Conservation (phyloP, 2,329 filamentous ascomycete genomes). For the Diaporthe sp. region DNA sequence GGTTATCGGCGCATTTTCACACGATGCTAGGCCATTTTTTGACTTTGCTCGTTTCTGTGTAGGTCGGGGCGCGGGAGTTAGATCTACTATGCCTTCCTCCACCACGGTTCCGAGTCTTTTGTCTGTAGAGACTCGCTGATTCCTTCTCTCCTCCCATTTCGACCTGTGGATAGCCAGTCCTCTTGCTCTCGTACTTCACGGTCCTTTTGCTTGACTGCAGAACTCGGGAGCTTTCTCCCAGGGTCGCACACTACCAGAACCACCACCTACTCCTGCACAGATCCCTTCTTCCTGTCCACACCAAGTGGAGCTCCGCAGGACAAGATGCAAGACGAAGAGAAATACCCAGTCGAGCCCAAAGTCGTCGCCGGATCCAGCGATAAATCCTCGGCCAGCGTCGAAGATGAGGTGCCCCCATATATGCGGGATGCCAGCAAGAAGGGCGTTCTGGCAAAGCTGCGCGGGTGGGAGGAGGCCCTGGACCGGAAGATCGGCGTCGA, state of each 20-base stretch:
- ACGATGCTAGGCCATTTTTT: not conserved
- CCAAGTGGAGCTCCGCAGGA: not conserved
- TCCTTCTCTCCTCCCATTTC: not conserved
- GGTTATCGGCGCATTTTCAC: not conserved
- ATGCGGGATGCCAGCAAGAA: constrained; percentile 38
- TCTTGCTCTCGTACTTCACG: not conserved
- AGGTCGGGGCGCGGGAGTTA: not conserved
- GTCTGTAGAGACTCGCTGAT: not conserved
- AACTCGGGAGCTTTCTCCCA: not conserved
- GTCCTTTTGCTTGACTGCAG: not conserved
- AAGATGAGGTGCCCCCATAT: constrained; percentile 39
- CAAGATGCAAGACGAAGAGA: constrained; percentile 41
- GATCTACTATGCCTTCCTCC: not conserved
- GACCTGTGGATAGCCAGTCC: not conserved
- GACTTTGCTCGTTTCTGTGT: not conserved
- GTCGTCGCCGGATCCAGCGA: constrained; percentile 28
- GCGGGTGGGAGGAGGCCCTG: constrained; percentile 58
- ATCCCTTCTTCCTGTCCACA: not conserved
- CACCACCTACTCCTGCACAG: not conserved
- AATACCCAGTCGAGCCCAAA: constrained; percentile 33
- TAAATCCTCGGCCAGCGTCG: constrained; percentile 22
- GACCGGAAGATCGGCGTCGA: constrained; percentile 64
- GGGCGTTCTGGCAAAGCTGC: constrained; percentile 54
- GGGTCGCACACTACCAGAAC: not conserved
- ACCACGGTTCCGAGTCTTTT: not conserved